Conservation (phyloP, 225 moss, liverwort and hornwort genomes). For the Anthoceros angustus region DNA sequence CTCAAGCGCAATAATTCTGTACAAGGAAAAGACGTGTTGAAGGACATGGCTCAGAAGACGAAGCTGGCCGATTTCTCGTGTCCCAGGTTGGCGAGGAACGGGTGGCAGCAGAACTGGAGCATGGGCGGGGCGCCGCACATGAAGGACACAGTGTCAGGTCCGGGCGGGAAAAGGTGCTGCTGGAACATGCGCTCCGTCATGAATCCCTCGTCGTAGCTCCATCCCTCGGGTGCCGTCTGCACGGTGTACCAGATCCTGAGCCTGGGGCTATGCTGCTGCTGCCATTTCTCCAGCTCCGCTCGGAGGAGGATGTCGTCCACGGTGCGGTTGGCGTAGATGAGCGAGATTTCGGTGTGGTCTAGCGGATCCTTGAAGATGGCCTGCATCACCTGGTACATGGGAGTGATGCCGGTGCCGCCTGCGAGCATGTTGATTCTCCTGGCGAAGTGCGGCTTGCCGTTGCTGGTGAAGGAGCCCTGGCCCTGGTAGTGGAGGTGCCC, state of each 20-base stretch:
- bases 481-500: constrained; percentile 68
- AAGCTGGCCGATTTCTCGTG: constrained; percentile 24
- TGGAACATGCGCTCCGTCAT: constrained; percentile 46
- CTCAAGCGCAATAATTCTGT: neutral
- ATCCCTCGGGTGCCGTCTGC: constrained; percentile 23
- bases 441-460: constrained; percentile 26
- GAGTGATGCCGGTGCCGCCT: constrained; percentile 86
- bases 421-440: constrained; percentile 49
- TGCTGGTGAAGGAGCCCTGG: constrained; percentile 31
- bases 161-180: constrained; percentile 22
- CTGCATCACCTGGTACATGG: constrained; percentile 79
- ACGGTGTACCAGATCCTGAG: constrained; percentile 57
- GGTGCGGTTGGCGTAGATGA: constrained; percentile 55
- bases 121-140: constrained; percentile 50
- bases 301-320: constrained; percentile 56
- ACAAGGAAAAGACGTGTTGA: neutral
- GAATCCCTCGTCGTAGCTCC: constrained; percentile 30
- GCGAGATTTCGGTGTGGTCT: constrained; percentile 37
- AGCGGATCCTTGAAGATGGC: constrained; percentile 43
- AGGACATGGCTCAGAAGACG: constrained; percentile 20
- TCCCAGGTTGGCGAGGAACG: constrained; percentile 16
- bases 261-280: constrained; percentile 18
- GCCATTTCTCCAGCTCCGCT: constrained; percentile 55
- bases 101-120: constrained; percentile 26
- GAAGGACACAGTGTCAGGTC: constrained; percentile 28